A percentile compares a stretch with the other conserved stretches of the same genome.
These are phyloP conservation scores for Pueraria montana DNA, from an alignment of 306 rosid genomes.

Conservation along the genomic window DNA sequence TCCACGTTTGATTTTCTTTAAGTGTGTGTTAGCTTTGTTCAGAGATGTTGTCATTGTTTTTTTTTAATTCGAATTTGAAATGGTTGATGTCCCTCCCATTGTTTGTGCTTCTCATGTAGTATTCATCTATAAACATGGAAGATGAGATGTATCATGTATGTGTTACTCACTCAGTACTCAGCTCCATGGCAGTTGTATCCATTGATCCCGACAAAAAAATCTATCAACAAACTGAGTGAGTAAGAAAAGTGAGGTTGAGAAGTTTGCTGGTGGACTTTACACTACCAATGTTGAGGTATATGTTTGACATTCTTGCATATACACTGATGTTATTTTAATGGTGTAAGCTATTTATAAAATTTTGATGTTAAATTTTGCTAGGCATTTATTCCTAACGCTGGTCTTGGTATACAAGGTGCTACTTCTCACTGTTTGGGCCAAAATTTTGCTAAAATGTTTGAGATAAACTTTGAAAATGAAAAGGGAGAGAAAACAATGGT, in stretches of 20 bases:
- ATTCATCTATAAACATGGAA: no score
- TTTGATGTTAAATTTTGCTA: constrained; percentile 47
- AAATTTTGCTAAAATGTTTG: constrained; percentile 97
- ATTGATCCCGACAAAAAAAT: no score
- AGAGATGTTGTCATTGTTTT: no score
- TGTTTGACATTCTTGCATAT: constrained; percentile 28
- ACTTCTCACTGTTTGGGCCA: constrained; percentile 99
- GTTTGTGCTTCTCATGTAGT: no score
- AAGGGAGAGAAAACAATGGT: constrained; percentile 88
- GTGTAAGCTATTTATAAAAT: neutral
- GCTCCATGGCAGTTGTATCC: no score
- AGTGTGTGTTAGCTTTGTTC: no score
- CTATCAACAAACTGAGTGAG: no score
- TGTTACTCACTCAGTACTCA: no score
- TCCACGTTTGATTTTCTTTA: no score
- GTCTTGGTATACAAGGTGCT: constrained; percentile 96
- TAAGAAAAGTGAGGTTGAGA: constrained; percentile 92
- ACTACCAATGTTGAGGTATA: constrained; percentile 95
- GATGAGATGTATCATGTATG: no score
- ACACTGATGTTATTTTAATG: neutral
- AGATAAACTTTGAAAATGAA: constrained; percentile 92
- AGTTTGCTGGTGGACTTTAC: constrained; percentile 99
- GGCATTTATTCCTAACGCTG: constrained; percentile 97
- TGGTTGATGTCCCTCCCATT: no score
- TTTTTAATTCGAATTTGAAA: no score